phyloP scores from a whole-genome alignment of 768 basidiomycete genomes.

The Boletus fagicola region DNA sequence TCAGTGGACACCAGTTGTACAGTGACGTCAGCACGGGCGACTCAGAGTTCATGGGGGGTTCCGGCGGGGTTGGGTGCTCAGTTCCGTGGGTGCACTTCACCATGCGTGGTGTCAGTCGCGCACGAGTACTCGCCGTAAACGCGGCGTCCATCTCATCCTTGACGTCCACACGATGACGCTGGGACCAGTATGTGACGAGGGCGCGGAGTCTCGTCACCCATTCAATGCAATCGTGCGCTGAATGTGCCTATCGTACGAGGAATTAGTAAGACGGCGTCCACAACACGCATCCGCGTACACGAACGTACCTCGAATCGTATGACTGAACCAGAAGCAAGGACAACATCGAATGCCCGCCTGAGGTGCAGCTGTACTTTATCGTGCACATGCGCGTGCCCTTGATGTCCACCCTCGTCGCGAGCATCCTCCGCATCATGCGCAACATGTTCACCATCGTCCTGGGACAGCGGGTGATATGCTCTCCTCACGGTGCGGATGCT shows the following conservation, averaged over 20 bases:
- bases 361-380: slow-evolving; percentile 51
- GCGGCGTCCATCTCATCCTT: slow-evolving; percentile 78
- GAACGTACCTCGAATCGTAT: slow-evolving; percentile 73
- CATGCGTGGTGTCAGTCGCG: slow-evolving; percentile 58
- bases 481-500: slow-evolving; percentile 63
- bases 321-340: slow-evolving; percentile 64
- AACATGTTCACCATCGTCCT: slow-evolving; percentile 28
- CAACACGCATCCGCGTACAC: not conserved
- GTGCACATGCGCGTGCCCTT: slow-evolving; percentile 39
- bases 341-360: slow-evolving; percentile 74
- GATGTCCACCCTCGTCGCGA: slow-evolving; percentile 66
- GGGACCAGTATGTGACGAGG: slow-evolving; percentile 76
- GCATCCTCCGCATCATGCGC: slow-evolving; percentile 44
- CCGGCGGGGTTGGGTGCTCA: slow-evolving; percentile 45
- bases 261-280: slow-evolving; percentile 1
- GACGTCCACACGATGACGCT: slow-evolving; percentile 72
- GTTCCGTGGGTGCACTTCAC: slow-evolving; percentile 30
- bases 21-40: slow-evolving; percentile 59
- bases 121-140: slow-evolving; percentile 47
- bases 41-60: slow-evolving; percentile 51
- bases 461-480: slow-evolving; percentile 36
- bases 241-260: slow-evolving; percentile 51
- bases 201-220: slow-evolving; percentile 80
- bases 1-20: slow-evolving; percentile 87
- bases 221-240: slow-evolving; percentile 65